phyloP scores from a whole-genome alignment of 257 asterid genomes.

The Coffea eugenioides region DNA sequence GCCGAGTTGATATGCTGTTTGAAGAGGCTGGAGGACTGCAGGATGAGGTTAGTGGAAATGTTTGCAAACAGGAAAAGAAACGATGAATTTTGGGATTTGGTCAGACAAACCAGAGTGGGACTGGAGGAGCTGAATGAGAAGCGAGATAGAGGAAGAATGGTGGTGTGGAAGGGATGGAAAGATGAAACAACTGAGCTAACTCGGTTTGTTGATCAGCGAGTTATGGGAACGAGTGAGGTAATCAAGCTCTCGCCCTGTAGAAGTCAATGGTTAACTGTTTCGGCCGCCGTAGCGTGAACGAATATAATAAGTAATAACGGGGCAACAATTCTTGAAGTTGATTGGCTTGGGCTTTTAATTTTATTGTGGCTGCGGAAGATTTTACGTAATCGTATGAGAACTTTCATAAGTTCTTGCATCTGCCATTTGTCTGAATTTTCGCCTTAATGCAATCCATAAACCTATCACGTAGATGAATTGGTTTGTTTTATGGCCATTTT shows the following conservation, averaged over 20 bases:
- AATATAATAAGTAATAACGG: background rate
- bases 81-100: constrained; percentile 37
- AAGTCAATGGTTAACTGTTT: background rate
- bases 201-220: constrained; percentile 14
- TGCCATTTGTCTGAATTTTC: background rate
- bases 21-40: constrained; percentile 30
- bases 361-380: background rate
- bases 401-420: background rate
- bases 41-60: constrained; percentile 25
- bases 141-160: constrained; percentile 20
- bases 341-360: background rate
- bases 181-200: constrained; percentile 19
- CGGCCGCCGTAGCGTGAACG: background rate
- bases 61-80: constrained; percentile 33
- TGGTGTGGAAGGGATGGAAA: constrained; percentile 10
- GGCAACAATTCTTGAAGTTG: too few species aligned
- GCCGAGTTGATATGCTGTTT: constrained; percentile 35
- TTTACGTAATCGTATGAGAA: background rate
- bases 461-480: too few species aligned
- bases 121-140: constrained; percentile 19
- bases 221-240: constrained; percentile 14
- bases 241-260: constrained; percentile 2
- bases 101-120: constrained; percentile 16
- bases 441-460: too few species aligned
- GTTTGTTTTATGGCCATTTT: too few species aligned